phyloP scores from a whole-genome alignment of 2,329 filamentous ascomycete genomes.

The Sporothrix schenckii region DNA sequence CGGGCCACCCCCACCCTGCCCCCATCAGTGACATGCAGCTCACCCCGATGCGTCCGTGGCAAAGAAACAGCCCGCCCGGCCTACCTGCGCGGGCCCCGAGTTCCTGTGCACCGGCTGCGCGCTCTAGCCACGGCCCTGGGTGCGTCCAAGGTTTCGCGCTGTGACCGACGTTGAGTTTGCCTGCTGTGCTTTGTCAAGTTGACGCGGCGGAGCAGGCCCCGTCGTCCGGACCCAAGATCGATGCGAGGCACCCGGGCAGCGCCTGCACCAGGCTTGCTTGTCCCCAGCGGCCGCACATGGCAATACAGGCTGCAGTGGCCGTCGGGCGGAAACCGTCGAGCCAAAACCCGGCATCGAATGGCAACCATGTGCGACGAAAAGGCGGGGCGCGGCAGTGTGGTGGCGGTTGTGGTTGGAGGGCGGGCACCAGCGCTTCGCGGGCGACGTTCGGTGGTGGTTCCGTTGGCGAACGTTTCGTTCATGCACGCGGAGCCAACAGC shows the following conservation, averaged over 20 bases:
- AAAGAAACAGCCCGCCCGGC: conserved; percentile 52
- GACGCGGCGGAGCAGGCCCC: not conserved
- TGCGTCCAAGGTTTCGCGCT: conserved; percentile 48
- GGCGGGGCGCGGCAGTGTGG: not conserved
- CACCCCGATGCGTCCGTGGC: conserved; percentile 57
- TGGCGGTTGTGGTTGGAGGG: too few relatives aligned
- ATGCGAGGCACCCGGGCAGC: not conserved
- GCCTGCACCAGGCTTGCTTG: too few relatives aligned
- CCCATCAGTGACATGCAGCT: conserved; percentile 45
- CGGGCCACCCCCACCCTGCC: not conserved
- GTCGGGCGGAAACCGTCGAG: not conserved
- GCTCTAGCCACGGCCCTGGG: conserved; percentile 23
- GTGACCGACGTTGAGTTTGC: conserved; percentile 43
- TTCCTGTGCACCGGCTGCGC: conserved; percentile 29
- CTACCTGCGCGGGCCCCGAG: conserved; percentile 27
- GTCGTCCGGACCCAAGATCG: not conserved
- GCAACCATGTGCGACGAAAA: not conserved
- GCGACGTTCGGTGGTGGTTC: too few relatives aligned
- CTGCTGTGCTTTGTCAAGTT: not conserved
- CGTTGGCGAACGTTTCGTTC: too few relatives aligned
- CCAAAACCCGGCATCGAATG: not conserved
- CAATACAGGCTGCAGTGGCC: not conserved
- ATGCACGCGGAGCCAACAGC: too few relatives aligned
- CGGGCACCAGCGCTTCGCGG: too few relatives aligned
- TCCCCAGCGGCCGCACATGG: not conserved